Evolutionary conservation across 176 grass and related monocot genomes (phyloP).

Genomic region (Pontederia crassipes): DNA sequence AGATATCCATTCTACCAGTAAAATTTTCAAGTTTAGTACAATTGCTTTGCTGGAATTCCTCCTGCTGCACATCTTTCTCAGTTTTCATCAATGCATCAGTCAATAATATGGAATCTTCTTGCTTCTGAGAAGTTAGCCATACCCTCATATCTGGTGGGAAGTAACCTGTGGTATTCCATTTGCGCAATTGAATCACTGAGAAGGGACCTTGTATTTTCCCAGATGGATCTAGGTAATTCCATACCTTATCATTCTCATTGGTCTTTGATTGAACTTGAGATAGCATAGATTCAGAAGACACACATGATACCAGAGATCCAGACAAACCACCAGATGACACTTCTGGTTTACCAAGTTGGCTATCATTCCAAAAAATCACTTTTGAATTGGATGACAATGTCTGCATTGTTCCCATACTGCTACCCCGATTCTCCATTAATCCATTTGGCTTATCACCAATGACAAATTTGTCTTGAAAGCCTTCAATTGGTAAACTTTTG

Average conservation of each 20-base stretch:
- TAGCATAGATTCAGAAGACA: background rate
- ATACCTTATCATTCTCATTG: slow-evolving; percentile 75
- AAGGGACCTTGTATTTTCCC: slow-evolving; percentile 89
- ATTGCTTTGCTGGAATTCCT: slow-evolving; percentile 16
- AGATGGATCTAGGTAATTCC: slow-evolving; percentile 84
- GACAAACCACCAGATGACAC: slow-evolving; percentile 10
- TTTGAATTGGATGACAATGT: slow-evolving; percentile 30
- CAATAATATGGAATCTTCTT: slow-evolving; percentile 66
- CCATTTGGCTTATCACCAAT: slow-evolving; percentile 1
- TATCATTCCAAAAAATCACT: slow-evolving; percentile 9
- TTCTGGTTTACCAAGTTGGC: slow-evolving; percentile 13
- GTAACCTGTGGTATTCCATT: slow-evolving; percentile 35
- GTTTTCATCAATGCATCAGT: slow-evolving; percentile 50
- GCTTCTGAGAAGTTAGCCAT: slow-evolving; percentile 85
- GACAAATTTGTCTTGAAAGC: background rate
- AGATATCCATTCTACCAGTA: slow-evolving; percentile 14
- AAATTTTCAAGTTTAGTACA: slow-evolving; percentile 18
- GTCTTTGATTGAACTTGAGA: slow-evolving; percentile 27
- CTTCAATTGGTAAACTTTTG: slow-evolving; percentile 19
- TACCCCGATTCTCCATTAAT: slow-evolving; percentile 14
- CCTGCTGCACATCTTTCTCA: slow-evolving; percentile 35
- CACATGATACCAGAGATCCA: slow-evolving; percentile 26
- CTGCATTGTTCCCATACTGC: background rate
- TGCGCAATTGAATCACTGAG: slow-evolving; percentile 72
- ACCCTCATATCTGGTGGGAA: slow-evolving; percentile 69